phyloP scores from a whole-genome alignment of 805 yeast species.

The Cephaloascus fragrans region DNA sequence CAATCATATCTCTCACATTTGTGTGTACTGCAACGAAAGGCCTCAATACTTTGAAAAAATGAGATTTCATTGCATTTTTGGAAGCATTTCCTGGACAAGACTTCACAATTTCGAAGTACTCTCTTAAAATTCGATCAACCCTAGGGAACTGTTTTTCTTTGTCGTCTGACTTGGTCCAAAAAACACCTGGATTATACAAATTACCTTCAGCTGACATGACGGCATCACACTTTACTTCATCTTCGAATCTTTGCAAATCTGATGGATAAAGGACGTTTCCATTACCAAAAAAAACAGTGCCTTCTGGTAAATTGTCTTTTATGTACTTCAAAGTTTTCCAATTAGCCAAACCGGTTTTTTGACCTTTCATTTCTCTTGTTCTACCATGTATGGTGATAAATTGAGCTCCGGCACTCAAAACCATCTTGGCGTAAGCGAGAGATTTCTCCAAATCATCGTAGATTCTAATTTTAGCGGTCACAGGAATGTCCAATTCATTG shows the following conservation, averaged over 20 bases:
- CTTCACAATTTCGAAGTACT: conserved; percentile 79
- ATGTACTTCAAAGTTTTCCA: conserved; percentile 74
- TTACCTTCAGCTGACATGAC: conserved; percentile 98
- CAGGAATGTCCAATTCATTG: conserved; percentile 69
- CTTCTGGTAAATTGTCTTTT: conserved; percentile 66
- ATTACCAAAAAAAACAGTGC: conserved; percentile 85
- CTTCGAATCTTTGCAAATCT: conserved; percentile 64
- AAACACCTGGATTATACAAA: conserved; percentile 86
- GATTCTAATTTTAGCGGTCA: conserved; percentile 91
- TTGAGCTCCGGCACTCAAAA: conserved; percentile 89
- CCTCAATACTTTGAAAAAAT: conserved; percentile 76
- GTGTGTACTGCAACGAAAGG: conserved; percentile 72
- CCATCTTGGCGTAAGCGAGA: conserved; percentile 80
- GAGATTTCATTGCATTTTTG: conserved; percentile 79
- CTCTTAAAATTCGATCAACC: conserved; percentile 74
- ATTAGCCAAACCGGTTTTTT: conserved; percentile 89
- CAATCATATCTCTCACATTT: conserved; percentile 68
- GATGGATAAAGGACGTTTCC: conserved; percentile 91
- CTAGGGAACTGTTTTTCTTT: conserved; percentile 68
- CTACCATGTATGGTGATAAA: conserved; percentile 92
- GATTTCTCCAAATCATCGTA: conserved; percentile 79
- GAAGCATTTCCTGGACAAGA: conserved; percentile 60
- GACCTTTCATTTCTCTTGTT: conserved; percentile 96
- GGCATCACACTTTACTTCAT: conserved; percentile 66
- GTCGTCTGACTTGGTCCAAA: conserved; percentile 45